phyloP scores from a whole-genome alignment of 129 eudicot genomes.

The Silybum marianum region DNA sequence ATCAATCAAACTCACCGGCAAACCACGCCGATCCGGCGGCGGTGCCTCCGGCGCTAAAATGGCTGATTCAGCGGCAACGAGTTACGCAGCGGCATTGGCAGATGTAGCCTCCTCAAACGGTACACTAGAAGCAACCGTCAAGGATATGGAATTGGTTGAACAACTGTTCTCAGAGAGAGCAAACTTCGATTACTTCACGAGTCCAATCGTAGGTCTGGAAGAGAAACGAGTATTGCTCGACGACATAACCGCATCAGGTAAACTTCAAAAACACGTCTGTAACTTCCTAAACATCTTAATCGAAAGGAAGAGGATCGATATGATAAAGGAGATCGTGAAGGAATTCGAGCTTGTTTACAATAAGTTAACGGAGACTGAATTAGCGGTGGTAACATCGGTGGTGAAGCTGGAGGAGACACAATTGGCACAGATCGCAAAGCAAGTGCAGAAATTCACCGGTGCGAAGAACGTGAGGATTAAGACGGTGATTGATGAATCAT shows the following conservation, averaged over 20 bases:
- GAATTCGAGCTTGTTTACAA: slow-evolving; percentile 72
- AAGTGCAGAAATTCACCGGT: slow-evolving; percentile 80
- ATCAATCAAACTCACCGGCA: slow-evolving; percentile 42
- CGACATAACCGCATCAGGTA: slow-evolving; percentile 41
- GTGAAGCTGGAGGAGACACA: slow-evolving; percentile 71
- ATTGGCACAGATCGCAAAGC: slow-evolving; percentile 80
- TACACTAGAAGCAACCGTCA: slow-evolving; percentile 53
- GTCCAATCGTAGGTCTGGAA: slow-evolving; percentile 55
- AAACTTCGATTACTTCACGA: slow-evolving; percentile 43
- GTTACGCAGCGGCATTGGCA: slow-evolving; percentile 79
- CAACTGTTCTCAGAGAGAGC: slow-evolving; percentile 48
- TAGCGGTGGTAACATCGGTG: slow-evolving; percentile 74
- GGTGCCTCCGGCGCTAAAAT: slow-evolving; percentile 50
- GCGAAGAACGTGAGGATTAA: slow-evolving; percentile 74
- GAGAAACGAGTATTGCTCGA: slow-evolving; percentile 53
- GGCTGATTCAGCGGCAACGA: slow-evolving; percentile 61
- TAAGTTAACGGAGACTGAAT: slow-evolving; percentile 58
- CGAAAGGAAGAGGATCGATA: slow-evolving; percentile 60
- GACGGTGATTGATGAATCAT: slow-evolving; percentile 69
- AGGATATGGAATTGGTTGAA: slow-evolving; percentile 55
- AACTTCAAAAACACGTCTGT: slow-evolving; percentile 55
- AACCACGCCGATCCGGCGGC: slow-evolving; percentile 27
- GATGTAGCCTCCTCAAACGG: slow-evolving; percentile 63
- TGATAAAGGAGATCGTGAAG: slow-evolving; percentile 62
- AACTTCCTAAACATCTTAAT: slow-evolving; percentile 67